These are phyloP conservation scores for Seiridium unicorne DNA, from an alignment of 2,329 filamentous ascomycete species.

Conservation along the genomic window DNA sequence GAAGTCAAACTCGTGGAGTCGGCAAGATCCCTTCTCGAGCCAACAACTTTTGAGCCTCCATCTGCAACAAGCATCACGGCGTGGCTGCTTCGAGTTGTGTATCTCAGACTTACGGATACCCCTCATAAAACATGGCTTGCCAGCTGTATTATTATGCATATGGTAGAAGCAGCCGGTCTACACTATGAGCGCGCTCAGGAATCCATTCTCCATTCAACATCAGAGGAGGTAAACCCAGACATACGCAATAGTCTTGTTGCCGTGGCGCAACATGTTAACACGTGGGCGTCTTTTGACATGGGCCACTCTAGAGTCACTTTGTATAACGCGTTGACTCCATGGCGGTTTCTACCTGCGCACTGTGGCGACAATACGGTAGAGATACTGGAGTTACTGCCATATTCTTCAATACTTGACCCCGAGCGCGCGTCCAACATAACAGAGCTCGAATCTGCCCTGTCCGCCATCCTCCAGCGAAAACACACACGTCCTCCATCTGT, in stretches of 20 bases:
- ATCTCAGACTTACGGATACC: conserved; percentile 50
- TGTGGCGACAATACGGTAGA: conserved; percentile 42
- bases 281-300: conserved; percentile 59
- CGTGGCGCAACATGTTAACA: conserved; percentile 56
- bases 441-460: conserved; percentile 42
- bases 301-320: conserved; percentile 47
- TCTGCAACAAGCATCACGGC: conserved; percentile 39
- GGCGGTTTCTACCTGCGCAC: conserved; percentile 9
- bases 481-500: conserved; percentile 41
- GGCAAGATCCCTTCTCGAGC: conserved; percentile 44
- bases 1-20: conserved; percentile 46
- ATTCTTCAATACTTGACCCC: conserved; percentile 53
- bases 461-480: conserved; percentile 34
- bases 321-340: neutral
- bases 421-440: conserved; percentile 37
- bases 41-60: conserved; percentile 28
- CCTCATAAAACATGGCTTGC: conserved; percentile 57
- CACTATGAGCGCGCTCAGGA: conserved; percentile 33
- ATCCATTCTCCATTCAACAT: conserved; percentile 18
- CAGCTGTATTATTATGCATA: conserved; percentile 56
- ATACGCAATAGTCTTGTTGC: conserved; percentile 42
- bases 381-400: conserved; percentile 49
- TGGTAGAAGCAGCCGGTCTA: conserved; percentile 52
- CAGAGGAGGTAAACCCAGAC: conserved; percentile 32
- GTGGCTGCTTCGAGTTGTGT: conserved; percentile 53